phyloP scores from a whole-genome alignment of 208 protist species.

The Balamuthia mandrillaris region DNA sequence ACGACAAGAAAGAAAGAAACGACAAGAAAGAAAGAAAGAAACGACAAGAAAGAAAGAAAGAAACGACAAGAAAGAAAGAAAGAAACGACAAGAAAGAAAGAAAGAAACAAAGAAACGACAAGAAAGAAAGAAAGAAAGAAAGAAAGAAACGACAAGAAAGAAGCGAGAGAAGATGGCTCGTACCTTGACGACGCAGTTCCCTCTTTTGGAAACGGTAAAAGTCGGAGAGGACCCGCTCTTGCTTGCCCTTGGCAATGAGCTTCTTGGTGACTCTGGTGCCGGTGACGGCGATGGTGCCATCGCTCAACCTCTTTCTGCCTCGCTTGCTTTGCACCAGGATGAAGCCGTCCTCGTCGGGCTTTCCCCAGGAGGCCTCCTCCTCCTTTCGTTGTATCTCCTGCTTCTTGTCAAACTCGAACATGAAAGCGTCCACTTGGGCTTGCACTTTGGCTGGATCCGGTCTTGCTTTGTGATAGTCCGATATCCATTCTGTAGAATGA shows the following conservation, averaged over 20 bases:
- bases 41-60: too few relatives aligned
- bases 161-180: neutral
- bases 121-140: neutral
- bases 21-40: too few relatives aligned
- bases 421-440: neutral
- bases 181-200: neutral
- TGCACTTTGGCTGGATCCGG: neutral
- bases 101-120: neutral
- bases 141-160: neutral
- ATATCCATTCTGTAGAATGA: neutral
- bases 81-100: too few relatives aligned
- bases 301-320: neutral
- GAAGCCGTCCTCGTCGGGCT: constrained; percentile 5
- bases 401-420: neutral
- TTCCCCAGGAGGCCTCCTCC: neutral
- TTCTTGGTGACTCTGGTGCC: neutral
- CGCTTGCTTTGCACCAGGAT: neutral
- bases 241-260: neutral
- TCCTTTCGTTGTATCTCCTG: neutral
- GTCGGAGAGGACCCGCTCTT: neutral
- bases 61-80: too few relatives aligned
- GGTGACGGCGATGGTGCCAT: neutral
- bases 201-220: constrained; percentile 15
- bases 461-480: neutral
- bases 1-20: too few relatives aligned